Evolutionary conservation across 2,329 filamentous ascomycete genomes (phyloP), one percentile per base, ranked within the genome.

Genomic region (Ramichloridium luteum): DNA sequence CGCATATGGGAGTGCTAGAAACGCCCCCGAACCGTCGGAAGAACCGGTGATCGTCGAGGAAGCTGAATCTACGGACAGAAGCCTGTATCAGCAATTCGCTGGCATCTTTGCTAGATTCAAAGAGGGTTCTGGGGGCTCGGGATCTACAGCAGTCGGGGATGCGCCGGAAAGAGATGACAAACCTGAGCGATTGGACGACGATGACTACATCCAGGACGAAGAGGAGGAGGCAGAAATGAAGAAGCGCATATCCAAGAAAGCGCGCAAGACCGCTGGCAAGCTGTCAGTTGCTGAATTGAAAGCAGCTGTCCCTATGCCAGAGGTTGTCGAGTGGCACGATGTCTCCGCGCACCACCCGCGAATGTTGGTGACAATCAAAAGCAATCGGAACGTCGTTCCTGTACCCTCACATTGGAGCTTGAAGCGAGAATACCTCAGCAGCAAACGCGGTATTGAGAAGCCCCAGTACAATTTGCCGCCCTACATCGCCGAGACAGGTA

Each of bases 321-420:
- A 98, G 57, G 74, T 93, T 6, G 88, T 98, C 4, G 90, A 98
- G 51, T 96, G 90, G 90, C 90, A 92, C 33, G 90, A 98, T 54
- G 82, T 83, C 9, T 92, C 84, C 11, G 86, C 90, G 1, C 75
- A 81, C 15, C 86, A 98, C 54, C 90, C 90, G 10, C 74, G 79
- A 34, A 65, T 96, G 26, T 71, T 98, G 8, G 83, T 96, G 15
- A 82, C 93, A 51, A 86, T 98, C 64, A 98, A 96, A 59, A 80
- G 83, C 3, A 82, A 92, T 54, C 77, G 86, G 45, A 98, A 98
- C 53, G 82, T 94, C 15, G 86, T 98, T 1, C 90, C 90, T 1
- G 90, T 98, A 1, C 90, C 90, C 2, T 68, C 70, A 4, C 90
- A 98, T 55, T 98, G 90, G 90, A 85, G 83, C 0, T 64, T 98